phyloP scores from a whole-genome alignment of 1,284 basidiomycete genomes.

The Marasmius oreades region DNA sequence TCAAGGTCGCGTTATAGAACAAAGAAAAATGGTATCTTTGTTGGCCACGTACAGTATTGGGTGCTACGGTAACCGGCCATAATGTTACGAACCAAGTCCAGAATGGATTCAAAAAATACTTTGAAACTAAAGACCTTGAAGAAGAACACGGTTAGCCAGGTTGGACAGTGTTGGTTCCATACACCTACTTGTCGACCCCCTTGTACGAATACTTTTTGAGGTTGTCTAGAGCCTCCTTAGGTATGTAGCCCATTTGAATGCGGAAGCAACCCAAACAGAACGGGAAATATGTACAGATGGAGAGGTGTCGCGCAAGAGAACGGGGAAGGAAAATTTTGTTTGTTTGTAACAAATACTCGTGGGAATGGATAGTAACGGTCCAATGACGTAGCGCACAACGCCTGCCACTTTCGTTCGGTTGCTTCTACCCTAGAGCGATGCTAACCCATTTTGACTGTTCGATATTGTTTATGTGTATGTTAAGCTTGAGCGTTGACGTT shows the following conservation, averaged over 20 bases:
- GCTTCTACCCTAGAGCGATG: too few species aligned
- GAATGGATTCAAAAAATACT: slow-evolving; percentile 84
- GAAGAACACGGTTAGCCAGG: background rate
- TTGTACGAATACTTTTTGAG: slow-evolving; percentile 68
- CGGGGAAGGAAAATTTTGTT: background rate
- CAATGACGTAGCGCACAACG: too few species aligned
- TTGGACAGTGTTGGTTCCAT: slow-evolving; percentile 2
- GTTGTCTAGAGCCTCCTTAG: slow-evolving; percentile 54
- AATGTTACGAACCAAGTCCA: slow-evolving; percentile 95
- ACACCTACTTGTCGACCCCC: slow-evolving; percentile 64
- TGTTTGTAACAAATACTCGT: too few species aligned
- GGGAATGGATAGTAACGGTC: too few species aligned
- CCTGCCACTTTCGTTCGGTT: too few species aligned
- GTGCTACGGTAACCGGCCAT: slow-evolving; percentile 86
- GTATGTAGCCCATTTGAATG: slow-evolving; percentile 55
- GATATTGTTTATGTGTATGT: too few species aligned
- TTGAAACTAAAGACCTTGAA: slow-evolving; percentile 68
- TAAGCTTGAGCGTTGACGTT: too few species aligned
- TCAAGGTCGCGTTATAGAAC: background rate
- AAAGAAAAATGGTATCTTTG: background rate
- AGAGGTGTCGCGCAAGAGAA: background rate
- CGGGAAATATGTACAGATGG: background rate
- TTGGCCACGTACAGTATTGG: slow-evolving; percentile 72
- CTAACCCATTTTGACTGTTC: too few species aligned
- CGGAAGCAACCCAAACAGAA: background rate